Conservation (phyloP, 208 protist genomes). For the Vickermania ingenoplastis region DNA sequence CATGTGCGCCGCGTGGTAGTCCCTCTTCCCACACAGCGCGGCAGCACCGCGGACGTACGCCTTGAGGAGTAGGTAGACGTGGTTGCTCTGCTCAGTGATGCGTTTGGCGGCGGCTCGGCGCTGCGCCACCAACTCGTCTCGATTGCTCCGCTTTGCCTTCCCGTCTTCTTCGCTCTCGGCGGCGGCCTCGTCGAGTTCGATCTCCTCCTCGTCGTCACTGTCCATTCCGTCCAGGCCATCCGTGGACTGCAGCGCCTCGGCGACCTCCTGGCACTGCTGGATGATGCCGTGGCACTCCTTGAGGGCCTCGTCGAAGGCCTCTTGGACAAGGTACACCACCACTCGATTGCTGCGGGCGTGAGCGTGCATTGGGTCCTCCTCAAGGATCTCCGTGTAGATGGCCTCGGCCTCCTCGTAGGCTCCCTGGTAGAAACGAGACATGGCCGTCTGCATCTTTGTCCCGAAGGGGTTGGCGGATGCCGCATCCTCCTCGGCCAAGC, state of each 20-base stretch:
- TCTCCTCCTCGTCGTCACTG: slow-evolving; percentile 68
- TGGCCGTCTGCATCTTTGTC: slow-evolving; percentile 47
- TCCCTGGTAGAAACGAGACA: slow-evolving; percentile 53
- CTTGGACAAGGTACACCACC: slow-evolving; percentile 58
- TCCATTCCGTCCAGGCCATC: slow-evolving; percentile 70
- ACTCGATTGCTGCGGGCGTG: slow-evolving; percentile 67
- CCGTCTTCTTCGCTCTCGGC: slow-evolving; percentile 11
- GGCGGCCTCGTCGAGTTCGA: not conserved
- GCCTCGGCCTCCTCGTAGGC: slow-evolving; percentile 44
- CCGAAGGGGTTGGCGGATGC: slow-evolving; percentile 14
- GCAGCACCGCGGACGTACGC: slow-evolving; percentile 81
- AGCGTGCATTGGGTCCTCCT: slow-evolving; percentile 35
- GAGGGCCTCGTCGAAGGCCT: slow-evolving; percentile 54
- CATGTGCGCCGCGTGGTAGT: slow-evolving; percentile 58
- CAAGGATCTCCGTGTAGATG: slow-evolving; percentile 50
- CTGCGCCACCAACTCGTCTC: slow-evolving; percentile 23
- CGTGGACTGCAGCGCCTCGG: slow-evolving; percentile 63
- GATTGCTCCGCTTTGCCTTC: slow-evolving; percentile 10
- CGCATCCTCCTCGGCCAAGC: slow-evolving; percentile 16
- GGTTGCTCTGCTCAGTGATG: slow-evolving; percentile 60
- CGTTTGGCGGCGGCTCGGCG: slow-evolving; percentile 48
- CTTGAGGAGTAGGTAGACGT: slow-evolving; percentile 89
- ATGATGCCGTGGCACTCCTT: slow-evolving; percentile 61
- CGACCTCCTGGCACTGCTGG: slow-evolving; percentile 69
- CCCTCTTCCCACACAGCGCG: slow-evolving; percentile 69